A percentile compares a stretch with the other conserved stretches of the same genome.
Conservation (phyloP, 306 rosid species). For the Sphenostylis stenocarpa region DNA sequence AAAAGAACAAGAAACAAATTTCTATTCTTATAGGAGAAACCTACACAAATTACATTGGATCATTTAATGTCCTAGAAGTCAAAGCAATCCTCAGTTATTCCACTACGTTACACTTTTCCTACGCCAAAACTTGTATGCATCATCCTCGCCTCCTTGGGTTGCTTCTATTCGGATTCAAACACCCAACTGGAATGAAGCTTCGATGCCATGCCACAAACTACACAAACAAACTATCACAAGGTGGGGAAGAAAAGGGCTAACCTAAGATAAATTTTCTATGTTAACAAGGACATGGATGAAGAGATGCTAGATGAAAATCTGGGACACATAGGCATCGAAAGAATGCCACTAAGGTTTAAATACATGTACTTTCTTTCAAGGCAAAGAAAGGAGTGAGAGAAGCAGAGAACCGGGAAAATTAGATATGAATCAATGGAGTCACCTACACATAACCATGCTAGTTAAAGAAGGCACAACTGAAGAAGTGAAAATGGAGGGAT, state of each 20-base stretch:
- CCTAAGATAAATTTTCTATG: slow-evolving; percentile 24
- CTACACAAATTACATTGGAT: slow-evolving; percentile 30
- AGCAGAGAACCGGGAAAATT: neutral
- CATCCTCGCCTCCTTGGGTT: slow-evolving; percentile 46
- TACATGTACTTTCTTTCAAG: neutral
- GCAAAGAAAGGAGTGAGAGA: neutral
- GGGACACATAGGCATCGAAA: slow-evolving; percentile 40
- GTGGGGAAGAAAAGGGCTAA: neutral
- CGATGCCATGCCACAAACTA: slow-evolving; percentile 45
- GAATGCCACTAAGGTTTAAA: slow-evolving; percentile 38
- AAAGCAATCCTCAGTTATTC: slow-evolving; percentile 34
- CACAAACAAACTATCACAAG: neutral
- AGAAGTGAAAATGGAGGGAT: slow-evolving; percentile 60
- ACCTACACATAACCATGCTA: slow-evolving; percentile 87
- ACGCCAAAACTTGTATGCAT: slow-evolving; percentile 43
- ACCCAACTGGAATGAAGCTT: slow-evolving; percentile 35
- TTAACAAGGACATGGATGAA: neutral
- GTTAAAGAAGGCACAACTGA: slow-evolving; percentile 72
- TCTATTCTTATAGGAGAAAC: slow-evolving; percentile 16
- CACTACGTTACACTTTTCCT: slow-evolving; percentile 36
- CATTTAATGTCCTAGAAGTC: neutral
- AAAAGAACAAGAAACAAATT: neutral
- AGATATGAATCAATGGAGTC: slow-evolving; percentile 27
- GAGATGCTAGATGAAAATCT: neutral
- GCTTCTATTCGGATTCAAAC: slow-evolving; percentile 7